These are phyloP conservation scores for Boletus smithii DNA, from an alignment of 1,284 basidiomycete genomes.

Conservation along the genomic window DNA sequence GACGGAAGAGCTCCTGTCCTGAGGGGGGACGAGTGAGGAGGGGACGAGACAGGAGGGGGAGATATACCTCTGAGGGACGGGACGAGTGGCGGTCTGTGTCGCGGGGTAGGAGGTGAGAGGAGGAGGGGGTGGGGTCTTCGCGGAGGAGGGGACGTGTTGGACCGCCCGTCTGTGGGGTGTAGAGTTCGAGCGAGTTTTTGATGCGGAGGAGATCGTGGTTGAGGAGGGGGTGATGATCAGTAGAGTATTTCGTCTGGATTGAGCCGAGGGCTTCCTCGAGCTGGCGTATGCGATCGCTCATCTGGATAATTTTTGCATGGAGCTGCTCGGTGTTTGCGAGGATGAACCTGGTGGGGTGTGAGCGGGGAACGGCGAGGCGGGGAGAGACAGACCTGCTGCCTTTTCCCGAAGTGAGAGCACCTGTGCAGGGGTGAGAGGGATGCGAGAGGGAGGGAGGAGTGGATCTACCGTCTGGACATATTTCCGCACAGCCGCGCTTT, in stretches of 20 bases:
- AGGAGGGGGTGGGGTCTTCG: slow-evolving; percentile 20
- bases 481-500: slow-evolving; percentile 62
- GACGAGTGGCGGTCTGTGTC: slow-evolving; percentile 13
- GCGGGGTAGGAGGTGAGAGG: slow-evolving; percentile 11
- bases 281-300: slow-evolving; percentile 63
- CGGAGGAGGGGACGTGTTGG: no score
- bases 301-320: slow-evolving; percentile 66
- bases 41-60: not conserved
- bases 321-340: slow-evolving; percentile 72
- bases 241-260: slow-evolving; percentile 28
- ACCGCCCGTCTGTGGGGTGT: slow-evolving; percentile 40
- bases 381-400: slow-evolving; percentile 51
- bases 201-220: slow-evolving; percentile 54
- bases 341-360: slow-evolving; percentile 48
- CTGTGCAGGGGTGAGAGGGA: slow-evolving; percentile 36
- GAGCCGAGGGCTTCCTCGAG: slow-evolving; percentile 60
- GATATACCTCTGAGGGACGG: slow-evolving; percentile 27
- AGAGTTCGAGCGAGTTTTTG: slow-evolving; percentile 65
- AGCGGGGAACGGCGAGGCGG: not conserved
- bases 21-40: not conserved
- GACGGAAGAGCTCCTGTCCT: slow-evolving; percentile 28
- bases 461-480: slow-evolving; percentile 63
- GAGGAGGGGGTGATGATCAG: slow-evolving; percentile 56
- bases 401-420: slow-evolving; percentile 71
- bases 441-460: rapidly evolving